phyloP scores from a whole-genome alignment of 2,329 filamentous ascomycete genomes.

The Calonectria pseudoreteaudii region DNA sequence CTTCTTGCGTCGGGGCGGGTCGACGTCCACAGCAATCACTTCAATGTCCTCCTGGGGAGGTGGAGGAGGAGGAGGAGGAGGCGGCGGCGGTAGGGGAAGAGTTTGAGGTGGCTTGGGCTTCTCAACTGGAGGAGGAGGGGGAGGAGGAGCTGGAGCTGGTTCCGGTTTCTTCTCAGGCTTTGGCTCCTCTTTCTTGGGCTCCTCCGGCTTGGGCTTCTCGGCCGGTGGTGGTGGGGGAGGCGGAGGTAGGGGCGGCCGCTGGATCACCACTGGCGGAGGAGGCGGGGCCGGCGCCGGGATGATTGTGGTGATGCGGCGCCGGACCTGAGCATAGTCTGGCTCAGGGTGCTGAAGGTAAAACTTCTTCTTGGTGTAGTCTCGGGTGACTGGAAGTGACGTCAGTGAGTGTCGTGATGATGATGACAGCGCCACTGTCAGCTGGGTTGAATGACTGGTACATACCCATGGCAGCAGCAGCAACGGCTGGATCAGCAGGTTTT shows the following conservation, averaged over 20 bases:
- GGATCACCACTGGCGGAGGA: conserved; percentile 36
- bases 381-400: conserved; percentile 43
- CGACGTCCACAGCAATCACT: conserved; percentile 54
- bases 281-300: conserved; percentile 51
- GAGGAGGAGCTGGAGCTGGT: conserved; percentile 27
- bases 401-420: conserved; percentile 33
- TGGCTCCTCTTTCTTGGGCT: conserved; percentile 25
- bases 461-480: conserved; percentile 37
- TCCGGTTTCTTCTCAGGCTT: conserved; percentile 23
- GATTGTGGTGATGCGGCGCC: conserved; percentile 52
- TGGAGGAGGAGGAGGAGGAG: conserved; percentile 39
- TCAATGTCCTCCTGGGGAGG: conserved; percentile 50
- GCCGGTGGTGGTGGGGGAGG: conserved; percentile 36
- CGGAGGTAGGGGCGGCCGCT: conserved; percentile 37
- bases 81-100: conserved; percentile 36
- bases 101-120: conserved; percentile 37
- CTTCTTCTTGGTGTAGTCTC: conserved; percentile 53
- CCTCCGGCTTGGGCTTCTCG: background rate
- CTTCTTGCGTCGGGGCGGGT: conserved; percentile 42
- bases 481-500: conserved; percentile 6
- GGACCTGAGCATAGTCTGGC: conserved; percentile 51
- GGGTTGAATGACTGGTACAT: conserved; percentile 19
- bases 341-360: conserved; percentile 56
- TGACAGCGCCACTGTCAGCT: conserved; percentile 11
- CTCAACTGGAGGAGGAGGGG: conserved; percentile 39